These are phyloP conservation scores for Hygrocybe coccinea DNA, from an alignment of 768 basidiomycete species.

Conservation along the genomic window DNA sequence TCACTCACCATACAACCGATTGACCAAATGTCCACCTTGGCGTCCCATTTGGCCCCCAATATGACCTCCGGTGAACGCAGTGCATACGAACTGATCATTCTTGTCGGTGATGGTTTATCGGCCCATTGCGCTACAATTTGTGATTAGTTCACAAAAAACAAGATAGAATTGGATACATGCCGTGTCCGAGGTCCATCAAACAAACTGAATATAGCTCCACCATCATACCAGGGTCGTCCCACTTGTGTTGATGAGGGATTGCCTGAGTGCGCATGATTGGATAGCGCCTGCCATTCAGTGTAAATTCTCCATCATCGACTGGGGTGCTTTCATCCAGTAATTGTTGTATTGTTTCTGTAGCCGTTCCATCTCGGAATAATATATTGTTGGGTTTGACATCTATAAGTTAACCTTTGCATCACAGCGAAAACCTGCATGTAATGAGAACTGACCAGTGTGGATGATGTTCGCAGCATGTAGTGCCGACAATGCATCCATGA, in stretches of 20 bases:
- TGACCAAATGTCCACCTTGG: conserved; percentile 6
- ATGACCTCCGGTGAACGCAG: conserved; percentile 6
- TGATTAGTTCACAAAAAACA: too few species aligned
- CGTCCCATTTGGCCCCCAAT: neutral
- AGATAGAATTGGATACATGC: conserved; percentile 1
- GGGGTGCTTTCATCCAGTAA: conserved; percentile 6
- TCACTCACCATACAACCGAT: conserved; percentile 8
- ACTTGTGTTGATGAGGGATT: conserved; percentile 10
- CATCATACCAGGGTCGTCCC: conserved; percentile 11
- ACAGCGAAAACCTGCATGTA: too few species aligned
- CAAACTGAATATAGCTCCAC: conserved; percentile 14
- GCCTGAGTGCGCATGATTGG: conserved; percentile 17
- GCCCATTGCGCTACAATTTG: neutral
- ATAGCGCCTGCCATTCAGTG: neutral
- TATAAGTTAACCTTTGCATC: too few species aligned
- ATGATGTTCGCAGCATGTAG: conserved; percentile 19
- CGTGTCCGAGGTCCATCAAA: conserved; percentile 8
- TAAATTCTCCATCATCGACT: conserved; percentile 6
- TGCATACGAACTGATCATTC: conserved; percentile 1
- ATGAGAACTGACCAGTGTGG: conserved; percentile 18
- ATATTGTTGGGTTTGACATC: conserved; percentile 26
- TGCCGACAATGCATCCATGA: conserved; percentile 11
- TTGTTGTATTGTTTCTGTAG: conserved; percentile 1
- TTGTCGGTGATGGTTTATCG: neutral
- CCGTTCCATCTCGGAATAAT: conserved; percentile 15